Conservation (phyloP, 2,329 filamentous ascomycete genomes). For the Calonectria fujianensis region DNA sequence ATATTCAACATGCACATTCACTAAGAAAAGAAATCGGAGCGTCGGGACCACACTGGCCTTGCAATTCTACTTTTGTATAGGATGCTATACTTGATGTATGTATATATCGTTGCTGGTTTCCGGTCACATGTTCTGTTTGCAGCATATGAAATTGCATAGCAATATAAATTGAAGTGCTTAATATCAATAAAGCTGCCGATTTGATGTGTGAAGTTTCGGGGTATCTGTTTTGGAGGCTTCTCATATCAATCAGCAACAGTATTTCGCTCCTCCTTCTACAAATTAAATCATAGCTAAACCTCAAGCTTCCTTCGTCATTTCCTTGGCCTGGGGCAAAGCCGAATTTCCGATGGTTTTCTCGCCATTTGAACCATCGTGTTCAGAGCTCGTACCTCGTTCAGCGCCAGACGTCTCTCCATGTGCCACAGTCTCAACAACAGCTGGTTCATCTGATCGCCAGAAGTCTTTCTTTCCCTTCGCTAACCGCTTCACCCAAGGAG, state of each 20-base stretch:
- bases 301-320: conserved; percentile 36
- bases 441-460: conserved; percentile 71
- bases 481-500: conserved; percentile 82
- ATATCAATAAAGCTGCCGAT: background rate
- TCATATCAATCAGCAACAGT: conserved; percentile 6
- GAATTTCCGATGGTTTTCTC: conserved; percentile 47
- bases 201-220: background rate
- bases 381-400: conserved; percentile 50
- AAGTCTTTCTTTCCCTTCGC: conserved; percentile 82
- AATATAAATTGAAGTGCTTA: conserved; percentile 4
- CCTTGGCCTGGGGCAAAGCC: conserved; percentile 48
- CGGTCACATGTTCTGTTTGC: background rate
- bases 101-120: background rate
- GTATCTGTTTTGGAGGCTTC: conserved; percentile 9
- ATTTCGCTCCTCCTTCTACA: background rate
- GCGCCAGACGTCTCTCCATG: conserved; percentile 39
- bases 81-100: conserved; percentile 7
- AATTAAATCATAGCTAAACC: background rate
- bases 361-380: conserved; percentile 52
- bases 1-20: background rate
- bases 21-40: background rate
- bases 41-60: too few relatives aligned
- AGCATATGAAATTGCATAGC: background rate
- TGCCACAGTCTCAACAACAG: conserved; percentile 45
- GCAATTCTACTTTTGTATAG: background rate